A percentile compares a stretch with the other conserved stretches of the same genome.
Conservation (phyloP, 1,284 basidiomycete species). For the Ganoderma sinense region DNA sequence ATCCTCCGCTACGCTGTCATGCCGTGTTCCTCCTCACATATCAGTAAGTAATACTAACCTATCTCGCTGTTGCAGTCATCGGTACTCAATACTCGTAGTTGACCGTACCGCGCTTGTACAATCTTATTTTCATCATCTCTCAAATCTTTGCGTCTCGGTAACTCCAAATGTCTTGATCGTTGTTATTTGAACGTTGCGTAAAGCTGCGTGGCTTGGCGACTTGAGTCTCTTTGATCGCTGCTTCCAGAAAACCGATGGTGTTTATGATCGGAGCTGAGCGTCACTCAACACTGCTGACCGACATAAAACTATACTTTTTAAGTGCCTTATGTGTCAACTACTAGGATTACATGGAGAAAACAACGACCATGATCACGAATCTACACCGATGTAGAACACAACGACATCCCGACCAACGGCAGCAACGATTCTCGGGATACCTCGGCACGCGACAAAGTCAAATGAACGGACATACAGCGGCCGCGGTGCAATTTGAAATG, state of each 20-base stretch:
- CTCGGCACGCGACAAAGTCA: constrained; percentile 69
- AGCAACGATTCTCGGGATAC: constrained; percentile 69
- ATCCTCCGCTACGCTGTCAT: neutral
- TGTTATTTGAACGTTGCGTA: neutral
- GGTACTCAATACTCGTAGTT: neutral
- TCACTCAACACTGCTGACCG: neutral
- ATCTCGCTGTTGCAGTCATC: constrained; percentile 11
- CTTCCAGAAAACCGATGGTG: neutral
- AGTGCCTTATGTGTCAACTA: neutral
- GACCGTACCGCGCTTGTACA: neutral
- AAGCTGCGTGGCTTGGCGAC: neutral
- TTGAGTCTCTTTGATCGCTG: neutral
- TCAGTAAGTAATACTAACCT: neutral
- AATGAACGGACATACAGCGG: constrained; percentile 76
- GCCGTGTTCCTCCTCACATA: neutral
- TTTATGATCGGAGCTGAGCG: neutral
- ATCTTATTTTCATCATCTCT: neutral
- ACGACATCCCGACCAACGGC: constrained; percentile 65
- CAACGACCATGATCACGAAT: constrained; percentile 28
- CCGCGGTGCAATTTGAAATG: constrained; percentile 61
- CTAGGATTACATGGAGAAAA: neutral
- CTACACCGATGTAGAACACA: constrained; percentile 46
- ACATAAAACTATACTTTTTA: neutral
- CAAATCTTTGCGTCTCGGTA: neutral
- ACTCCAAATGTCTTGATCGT: neutral